Base-by-base conservation (phyloP, 176 grass and related monocot species). In the Paspalum notatum region DNA sequence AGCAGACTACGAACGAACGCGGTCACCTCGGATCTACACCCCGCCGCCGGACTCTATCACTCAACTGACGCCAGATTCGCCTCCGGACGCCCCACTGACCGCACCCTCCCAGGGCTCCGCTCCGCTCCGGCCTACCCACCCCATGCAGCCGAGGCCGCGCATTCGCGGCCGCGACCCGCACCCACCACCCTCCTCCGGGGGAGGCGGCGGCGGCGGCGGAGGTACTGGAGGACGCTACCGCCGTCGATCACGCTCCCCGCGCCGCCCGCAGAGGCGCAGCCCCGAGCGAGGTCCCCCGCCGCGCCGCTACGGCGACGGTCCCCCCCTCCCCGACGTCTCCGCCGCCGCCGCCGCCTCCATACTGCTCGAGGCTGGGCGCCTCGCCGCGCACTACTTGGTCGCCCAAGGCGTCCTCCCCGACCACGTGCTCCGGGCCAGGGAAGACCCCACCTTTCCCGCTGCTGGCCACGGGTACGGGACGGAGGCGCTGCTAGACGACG, bases 341-440 rank as follows among this genome's bases (percentile, higher is more conserved):
- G 42, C 4, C 45, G 17, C 27, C n/a, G n/a, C n/a, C n/a, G n/a
- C n/a, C n/a, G n/a, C n/a, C n/a, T n/a, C n/a, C 24, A 48, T 92
- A 74, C 80, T 88, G 12, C 78, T 92, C n/a, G 79, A 92, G 83
- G 90, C 86, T 32, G 90, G 90, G 25, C 79, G 86, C 38, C 86
- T 92, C 40, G 86, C 90, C 38, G 90, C 90, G 14, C 83, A 83
- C 62, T 92, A 83, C 86, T 53, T 92, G 75, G 83, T 89, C 54
- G 69, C 79, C 4, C 84, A 89, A 62, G 90, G 90, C 16, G 70
- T 89, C 66, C 70, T 92, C 41, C 83, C 90, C 62, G 78, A 74
- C 62, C 75, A 69, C 83, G 0, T 82, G 24, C 89, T 91, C 72
- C 85, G 39, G 21, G 85, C 51, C 68, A 75, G 84, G 45, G 80